phyloP scores from a whole-genome alignment of 768 basidiomycete species.

The Mrakia blollopis region DNA sequence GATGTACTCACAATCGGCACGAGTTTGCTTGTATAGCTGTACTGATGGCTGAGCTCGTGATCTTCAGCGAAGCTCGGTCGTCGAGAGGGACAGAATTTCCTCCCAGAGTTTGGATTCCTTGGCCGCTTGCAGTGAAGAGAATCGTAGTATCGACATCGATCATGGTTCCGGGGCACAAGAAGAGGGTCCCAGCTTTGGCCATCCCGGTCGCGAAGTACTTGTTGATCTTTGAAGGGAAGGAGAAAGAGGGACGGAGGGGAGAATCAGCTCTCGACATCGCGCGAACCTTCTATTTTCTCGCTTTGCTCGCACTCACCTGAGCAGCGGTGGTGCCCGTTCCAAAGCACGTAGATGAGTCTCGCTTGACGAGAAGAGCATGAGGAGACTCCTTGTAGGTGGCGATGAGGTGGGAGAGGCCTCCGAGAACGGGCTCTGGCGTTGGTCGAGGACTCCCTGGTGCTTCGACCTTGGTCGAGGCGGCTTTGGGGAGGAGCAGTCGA shows the following conservation, averaged over 20 bases:
- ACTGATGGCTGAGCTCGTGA: conserved; percentile 2
- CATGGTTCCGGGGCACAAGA: conserved; percentile 1
- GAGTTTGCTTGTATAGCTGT: not conserved
- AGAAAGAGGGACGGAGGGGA: not conserved
- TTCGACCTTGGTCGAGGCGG: not conserved
- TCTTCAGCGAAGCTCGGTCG: not conserved
- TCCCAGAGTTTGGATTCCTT: conserved; percentile 15
- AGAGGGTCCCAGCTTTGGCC: not conserved
- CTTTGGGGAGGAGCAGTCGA: not conserved
- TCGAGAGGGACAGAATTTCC: not conserved
- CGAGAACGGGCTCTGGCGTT: not conserved
- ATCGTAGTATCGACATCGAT: conserved; percentile 10
- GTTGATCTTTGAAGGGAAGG: not conserved
- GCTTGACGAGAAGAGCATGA: not conserved
- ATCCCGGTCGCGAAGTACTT: not conserved
- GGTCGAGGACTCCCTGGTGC: not conserved
- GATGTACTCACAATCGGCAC: not conserved
- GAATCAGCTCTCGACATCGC: not conserved
- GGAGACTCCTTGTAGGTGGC: not conserved
- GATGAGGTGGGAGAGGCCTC: no score
- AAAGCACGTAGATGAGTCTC: not conserved
- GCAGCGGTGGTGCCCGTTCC: not conserved
- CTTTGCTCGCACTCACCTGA: not conserved
- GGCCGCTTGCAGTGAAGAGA: not conserved
- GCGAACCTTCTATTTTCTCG: not conserved